These are phyloP conservation scores for Candida michaelii DNA, from an alignment of 805 yeast species.

Conservation along the genomic window DNA sequence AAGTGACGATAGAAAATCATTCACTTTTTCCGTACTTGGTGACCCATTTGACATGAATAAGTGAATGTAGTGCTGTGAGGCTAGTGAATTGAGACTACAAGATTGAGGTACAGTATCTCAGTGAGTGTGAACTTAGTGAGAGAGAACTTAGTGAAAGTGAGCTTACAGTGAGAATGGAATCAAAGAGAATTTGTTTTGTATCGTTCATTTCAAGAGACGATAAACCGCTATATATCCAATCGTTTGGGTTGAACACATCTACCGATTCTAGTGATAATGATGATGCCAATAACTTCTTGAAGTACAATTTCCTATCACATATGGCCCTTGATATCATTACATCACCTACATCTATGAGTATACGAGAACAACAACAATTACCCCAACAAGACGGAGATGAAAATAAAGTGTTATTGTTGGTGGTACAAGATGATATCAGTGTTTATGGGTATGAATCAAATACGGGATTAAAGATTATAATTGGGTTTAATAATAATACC, in stretches of 20 bases:
- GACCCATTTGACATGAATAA: slow-evolving; percentile 10
- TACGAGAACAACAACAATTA: slow-evolving; percentile 36
- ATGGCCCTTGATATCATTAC: slow-evolving; percentile 72
- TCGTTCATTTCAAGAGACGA: slow-evolving; percentile 59
- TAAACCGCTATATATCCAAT: slow-evolving; percentile 60
- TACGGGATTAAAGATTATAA: slow-evolving; percentile 64
- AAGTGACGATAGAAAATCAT: slow-evolving; percentile 36
- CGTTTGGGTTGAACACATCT: slow-evolving; percentile 27
- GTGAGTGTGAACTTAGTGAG: no score
- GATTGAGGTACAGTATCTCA: no score
- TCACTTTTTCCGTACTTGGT: slow-evolving; percentile 27
- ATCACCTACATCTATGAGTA: slow-evolving; percentile 45
- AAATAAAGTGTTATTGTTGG: slow-evolving; percentile 44
- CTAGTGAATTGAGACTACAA: neutral
- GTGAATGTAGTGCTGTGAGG: neutral
- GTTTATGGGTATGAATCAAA: slow-evolving; percentile 70
- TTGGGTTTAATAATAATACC: slow-evolving; percentile 42
- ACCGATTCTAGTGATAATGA: slow-evolving; percentile 6
- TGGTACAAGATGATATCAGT: slow-evolving; percentile 64
- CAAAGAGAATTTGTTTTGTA: slow-evolving; percentile 46
- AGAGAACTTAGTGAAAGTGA: no score
- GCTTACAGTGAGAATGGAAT: slow-evolving; percentile 10
- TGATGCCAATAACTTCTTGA: slow-evolving; percentile 46
- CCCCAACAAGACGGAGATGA: slow-evolving; percentile 11
- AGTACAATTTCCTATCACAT: slow-evolving; percentile 71